Percentiles rank a stretch among this genome's conserved stretches.
Evolutionary conservation across 2,329 filamentous ascomycete species (phyloP).

Genomic region (Clonostachys sp.): DNA sequence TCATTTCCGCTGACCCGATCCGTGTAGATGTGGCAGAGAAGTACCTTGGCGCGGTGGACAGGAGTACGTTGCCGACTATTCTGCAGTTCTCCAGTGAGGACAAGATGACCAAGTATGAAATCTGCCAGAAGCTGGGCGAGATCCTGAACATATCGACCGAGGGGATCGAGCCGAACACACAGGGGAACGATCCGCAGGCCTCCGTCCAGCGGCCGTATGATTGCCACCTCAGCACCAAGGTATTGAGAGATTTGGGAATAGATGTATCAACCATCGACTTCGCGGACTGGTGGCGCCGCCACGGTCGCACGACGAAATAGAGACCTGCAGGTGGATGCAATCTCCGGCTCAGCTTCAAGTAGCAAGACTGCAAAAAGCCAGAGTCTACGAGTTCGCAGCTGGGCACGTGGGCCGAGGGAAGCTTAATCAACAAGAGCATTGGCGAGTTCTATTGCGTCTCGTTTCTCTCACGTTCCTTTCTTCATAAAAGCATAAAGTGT

Average conservation of each 20-base stretch:
- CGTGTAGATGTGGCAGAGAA: constrained; percentile 62
- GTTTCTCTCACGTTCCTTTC: no score
- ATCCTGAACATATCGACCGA: constrained; percentile 72
- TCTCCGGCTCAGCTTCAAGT: no score
- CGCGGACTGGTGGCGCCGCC: constrained; percentile 72
- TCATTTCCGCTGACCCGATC: background rate
- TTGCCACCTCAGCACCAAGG: constrained; percentile 77
- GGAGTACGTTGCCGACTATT: constrained; percentile 56
- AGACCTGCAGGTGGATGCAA: no score
- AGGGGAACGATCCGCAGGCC: constrained; percentile 68
- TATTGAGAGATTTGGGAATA: constrained; percentile 68
- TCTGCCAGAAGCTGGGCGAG: constrained; percentile 72
- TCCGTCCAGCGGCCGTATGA: constrained; percentile 79
- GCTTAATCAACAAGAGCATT: no score
- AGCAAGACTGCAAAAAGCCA: no score
- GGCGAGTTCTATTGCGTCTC: no score
- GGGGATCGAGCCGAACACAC: constrained; percentile 63
- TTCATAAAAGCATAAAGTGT: no score
- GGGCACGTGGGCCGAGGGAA: no score
- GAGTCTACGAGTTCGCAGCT: no score
- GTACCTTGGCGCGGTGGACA: constrained; percentile 51
- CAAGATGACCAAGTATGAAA: constrained; percentile 83
- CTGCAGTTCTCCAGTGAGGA: constrained; percentile 88
- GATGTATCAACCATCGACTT: constrained; percentile 73
- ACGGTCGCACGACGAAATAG: constrained; percentile 39